phyloP scores from a whole-genome alignment of 2,329 filamentous ascomycete species.

The Polytolypa hystricis region DNA sequence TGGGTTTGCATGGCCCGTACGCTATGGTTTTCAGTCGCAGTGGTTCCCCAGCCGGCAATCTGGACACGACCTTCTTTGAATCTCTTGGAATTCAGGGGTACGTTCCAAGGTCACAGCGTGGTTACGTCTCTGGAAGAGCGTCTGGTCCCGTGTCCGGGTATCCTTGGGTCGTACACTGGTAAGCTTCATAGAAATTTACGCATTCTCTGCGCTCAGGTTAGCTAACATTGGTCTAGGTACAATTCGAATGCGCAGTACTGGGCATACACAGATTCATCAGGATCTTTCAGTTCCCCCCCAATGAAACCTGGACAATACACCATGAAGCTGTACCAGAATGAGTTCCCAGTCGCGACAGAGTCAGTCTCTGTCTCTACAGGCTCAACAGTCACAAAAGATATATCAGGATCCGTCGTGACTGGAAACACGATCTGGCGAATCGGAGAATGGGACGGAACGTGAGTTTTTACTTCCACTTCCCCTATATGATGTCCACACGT shows the following conservation, averaged over 20 bases:
- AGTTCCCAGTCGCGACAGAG: slow-evolving; percentile 43
- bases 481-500: not conserved
- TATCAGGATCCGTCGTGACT: slow-evolving; percentile 38
- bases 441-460: slow-evolving; percentile 53
- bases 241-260: slow-evolving; percentile 55
- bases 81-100: slow-evolving; percentile 49
- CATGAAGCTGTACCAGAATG: slow-evolving; percentile 54
- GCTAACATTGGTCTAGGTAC: too few species aligned
- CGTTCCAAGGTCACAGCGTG: slow-evolving; percentile 44
- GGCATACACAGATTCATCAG: slow-evolving; percentile 44
- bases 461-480: slow-evolving; percentile 13
- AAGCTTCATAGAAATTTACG: slow-evolving; percentile 7
- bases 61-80: slow-evolving; percentile 50
- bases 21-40: slow-evolving; percentile 50
- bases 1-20: slow-evolving; percentile 57
- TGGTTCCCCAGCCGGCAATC: slow-evolving; percentile 40
- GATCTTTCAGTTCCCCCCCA: slow-evolving; percentile 50
- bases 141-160: slow-evolving; percentile 44
- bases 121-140: slow-evolving; percentile 50
- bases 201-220: too few species aligned
- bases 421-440: slow-evolving; percentile 51
- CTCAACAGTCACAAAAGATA: slow-evolving; percentile 38
- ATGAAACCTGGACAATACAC: slow-evolving; percentile 61
- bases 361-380: slow-evolving; percentile 43
- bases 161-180: slow-evolving; percentile 53